Evolutionary conservation across 495 filamentous ascomycete species (phyloP).

Genomic region (Polyplosphaeria fusca): DNA sequence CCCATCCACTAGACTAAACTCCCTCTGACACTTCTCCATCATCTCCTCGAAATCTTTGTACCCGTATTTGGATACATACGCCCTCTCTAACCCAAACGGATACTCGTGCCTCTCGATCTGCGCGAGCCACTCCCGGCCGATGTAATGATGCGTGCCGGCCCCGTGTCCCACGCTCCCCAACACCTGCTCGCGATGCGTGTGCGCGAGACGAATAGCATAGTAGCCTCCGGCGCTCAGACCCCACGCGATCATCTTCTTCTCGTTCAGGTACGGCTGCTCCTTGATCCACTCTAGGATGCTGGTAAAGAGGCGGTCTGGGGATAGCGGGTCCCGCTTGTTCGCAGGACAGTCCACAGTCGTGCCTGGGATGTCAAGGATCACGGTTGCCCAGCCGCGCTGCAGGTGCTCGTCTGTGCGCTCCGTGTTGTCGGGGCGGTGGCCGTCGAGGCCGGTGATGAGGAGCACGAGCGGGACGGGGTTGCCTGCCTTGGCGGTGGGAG

Average conservation of each 20-base stretch:
- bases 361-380: conserved; percentile 71
- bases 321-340: conserved; percentile 51
- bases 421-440: conserved; percentile 72
- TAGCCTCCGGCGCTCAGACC: conserved; percentile 70
- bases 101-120: conserved; percentile 69
- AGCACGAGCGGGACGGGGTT: conserved; percentile 58
- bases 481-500: conserved; percentile 39
- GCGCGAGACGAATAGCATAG: conserved; percentile 69
- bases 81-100: conserved; percentile 53
- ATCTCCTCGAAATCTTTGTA: conserved; percentile 59
- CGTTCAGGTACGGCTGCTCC: conserved; percentile 53
- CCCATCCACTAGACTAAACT: conserved; percentile 64
- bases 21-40: conserved; percentile 57
- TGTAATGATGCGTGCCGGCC: conserved; percentile 68
- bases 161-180: conserved; percentile 64
- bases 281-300: conserved; percentile 66
- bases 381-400: conserved; percentile 62
- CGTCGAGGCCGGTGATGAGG: conserved; percentile 71
- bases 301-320: conserved; percentile 56
- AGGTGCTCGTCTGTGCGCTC: conserved; percentile 57
- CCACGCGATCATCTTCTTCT: conserved; percentile 63
- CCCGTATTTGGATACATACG: conserved; percentile 55
- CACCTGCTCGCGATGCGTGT: conserved; percentile 60
- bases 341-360: conserved; percentile 69
- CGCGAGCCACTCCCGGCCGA: conserved; percentile 61